Evolutionary conservation across 208 protist species (phyloP).

Genomic region (Leptomonas seymouri): DNA sequence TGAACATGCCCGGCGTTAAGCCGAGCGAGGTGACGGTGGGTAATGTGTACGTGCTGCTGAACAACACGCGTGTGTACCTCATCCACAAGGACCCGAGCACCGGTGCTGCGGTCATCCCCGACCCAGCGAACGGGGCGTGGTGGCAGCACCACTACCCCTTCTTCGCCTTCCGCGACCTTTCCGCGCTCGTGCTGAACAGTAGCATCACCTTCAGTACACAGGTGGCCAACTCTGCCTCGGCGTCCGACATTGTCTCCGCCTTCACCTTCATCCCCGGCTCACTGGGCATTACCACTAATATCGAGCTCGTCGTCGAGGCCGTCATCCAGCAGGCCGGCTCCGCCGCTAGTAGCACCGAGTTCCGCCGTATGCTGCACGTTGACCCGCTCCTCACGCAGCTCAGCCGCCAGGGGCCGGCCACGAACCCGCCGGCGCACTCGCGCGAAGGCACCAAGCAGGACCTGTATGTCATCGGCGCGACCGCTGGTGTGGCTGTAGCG

Average conservation of each 20-base stretch:
- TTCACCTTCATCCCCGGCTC: constrained; percentile 82
- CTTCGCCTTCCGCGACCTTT: constrained; percentile 76
- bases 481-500: constrained; percentile 52
- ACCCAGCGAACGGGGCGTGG: constrained; percentile 39
- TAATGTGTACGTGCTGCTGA: constrained; percentile 50
- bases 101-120: constrained; percentile 36
- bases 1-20: constrained; percentile 51
- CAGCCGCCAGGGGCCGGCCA: constrained; percentile 65
- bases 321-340: constrained; percentile 32
- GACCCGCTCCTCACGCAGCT: constrained; percentile 74
- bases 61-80: constrained; percentile 56
- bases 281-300: constrained; percentile 45
- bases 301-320: constrained; percentile 67
- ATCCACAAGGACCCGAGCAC: constrained; percentile 64
- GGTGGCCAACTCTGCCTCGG: constrained; percentile 25
- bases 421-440: not conserved
- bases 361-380: constrained; percentile 65
- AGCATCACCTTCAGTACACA: constrained; percentile 45
- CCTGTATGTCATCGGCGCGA: constrained; percentile 61
- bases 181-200: constrained; percentile 35
- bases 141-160: constrained; percentile 78
- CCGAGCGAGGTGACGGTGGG: constrained; percentile 48
- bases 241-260: constrained; percentile 51
- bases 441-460: constrained; percentile 31
- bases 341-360: constrained; percentile 45